Conservation (phyloP, 2,329 filamentous ascomycete species). For the Pseudogymnoascus sp. region DNA sequence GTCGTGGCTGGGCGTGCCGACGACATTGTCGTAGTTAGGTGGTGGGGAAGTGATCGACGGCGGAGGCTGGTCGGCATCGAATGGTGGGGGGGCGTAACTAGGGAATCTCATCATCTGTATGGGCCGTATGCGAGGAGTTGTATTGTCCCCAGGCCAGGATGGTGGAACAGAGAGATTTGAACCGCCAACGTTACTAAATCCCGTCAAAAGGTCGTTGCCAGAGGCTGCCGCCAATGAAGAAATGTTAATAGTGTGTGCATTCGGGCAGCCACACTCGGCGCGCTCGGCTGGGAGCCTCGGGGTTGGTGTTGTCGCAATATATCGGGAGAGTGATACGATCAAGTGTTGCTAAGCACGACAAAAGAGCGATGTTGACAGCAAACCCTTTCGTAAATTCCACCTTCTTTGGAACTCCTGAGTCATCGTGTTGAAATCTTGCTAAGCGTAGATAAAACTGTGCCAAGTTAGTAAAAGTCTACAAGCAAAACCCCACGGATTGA, state of each 20-base stretch:
- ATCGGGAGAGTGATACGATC: conserved; percentile 64
- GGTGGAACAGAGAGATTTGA: conserved; percentile 36
- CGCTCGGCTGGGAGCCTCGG: conserved; percentile 31
- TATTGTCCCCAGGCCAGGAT: conserved; percentile 27
- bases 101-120: conserved; percentile 64
- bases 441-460: conserved; percentile 64
- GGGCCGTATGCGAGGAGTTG: conserved; percentile 41
- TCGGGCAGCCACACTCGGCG: conserved; percentile 57
- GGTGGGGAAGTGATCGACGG: conserved; percentile 64
- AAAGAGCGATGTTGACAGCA: conserved; percentile 52
- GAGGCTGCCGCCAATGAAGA: conserved; percentile 8
- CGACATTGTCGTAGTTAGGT: conserved; percentile 60
- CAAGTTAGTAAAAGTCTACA: neutral
- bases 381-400: conserved; percentile 44
- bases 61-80: conserved; percentile 62
- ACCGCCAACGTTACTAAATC: conserved; percentile 26
- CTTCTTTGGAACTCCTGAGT: conserved; percentile 53
- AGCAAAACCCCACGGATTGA: conserved; percentile 8
- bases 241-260: conserved; percentile 38
- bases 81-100: conserved; percentile 64
- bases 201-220: neutral
- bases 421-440: conserved; percentile 57
- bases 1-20: conserved; percentile 47
- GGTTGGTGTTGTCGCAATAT: conserved; percentile 50
- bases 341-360: conserved; percentile 65